Percentiles rank a stretch among this genome's conserved stretches.
These are phyloP conservation scores for Deakozyma indianensis DNA, from an alignment of 805 yeast species.

Conservation along the genomic window DNA sequence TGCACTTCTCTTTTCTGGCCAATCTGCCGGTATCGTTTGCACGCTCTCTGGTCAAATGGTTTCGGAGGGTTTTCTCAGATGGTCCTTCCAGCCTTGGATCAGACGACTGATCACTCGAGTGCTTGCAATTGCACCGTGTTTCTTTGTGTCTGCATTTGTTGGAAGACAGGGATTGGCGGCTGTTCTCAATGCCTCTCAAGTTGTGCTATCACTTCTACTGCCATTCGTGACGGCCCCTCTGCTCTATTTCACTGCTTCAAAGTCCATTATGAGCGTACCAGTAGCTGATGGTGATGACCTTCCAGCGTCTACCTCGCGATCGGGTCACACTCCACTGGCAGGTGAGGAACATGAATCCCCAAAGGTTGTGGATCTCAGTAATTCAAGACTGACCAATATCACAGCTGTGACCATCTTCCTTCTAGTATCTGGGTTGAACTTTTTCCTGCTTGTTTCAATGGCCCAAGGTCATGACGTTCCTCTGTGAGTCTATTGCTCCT, in stretches of 20 bases:
- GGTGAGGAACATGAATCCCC: conserved; percentile 3
- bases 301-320: conserved; percentile 19
- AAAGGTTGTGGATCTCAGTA: conserved; percentile 43
- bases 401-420: conserved; percentile 53
- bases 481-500: conserved; percentile 17
- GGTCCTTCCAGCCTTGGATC: conserved; percentile 72
- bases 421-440: conserved; percentile 53
- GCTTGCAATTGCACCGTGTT: conserved; percentile 77
- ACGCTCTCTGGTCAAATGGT: conserved; percentile 92
- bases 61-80: conserved; percentile 72
- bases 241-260: conserved; percentile 63
- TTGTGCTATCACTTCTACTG: conserved; percentile 59
- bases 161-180: conserved; percentile 70
- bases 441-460: conserved; percentile 47
- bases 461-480: conserved; percentile 38
- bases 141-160: conserved; percentile 51
- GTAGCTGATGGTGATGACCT: conserved; percentile 19
- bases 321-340: conserved; percentile 4
- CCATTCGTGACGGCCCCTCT: conserved; percentile 86
- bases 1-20: conserved; percentile 83
- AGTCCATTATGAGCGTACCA: conserved; percentile 43
- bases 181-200: conserved; percentile 71
- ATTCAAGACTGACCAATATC: conserved; percentile 39
- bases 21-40: conserved; percentile 88
- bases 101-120: conserved; percentile 67